Evolutionary conservation across 192 early-diverging fungal genomes (phyloP), one percentile per base, ranked within the genome.

Genomic region (Powellomyces hirtus): DNA sequence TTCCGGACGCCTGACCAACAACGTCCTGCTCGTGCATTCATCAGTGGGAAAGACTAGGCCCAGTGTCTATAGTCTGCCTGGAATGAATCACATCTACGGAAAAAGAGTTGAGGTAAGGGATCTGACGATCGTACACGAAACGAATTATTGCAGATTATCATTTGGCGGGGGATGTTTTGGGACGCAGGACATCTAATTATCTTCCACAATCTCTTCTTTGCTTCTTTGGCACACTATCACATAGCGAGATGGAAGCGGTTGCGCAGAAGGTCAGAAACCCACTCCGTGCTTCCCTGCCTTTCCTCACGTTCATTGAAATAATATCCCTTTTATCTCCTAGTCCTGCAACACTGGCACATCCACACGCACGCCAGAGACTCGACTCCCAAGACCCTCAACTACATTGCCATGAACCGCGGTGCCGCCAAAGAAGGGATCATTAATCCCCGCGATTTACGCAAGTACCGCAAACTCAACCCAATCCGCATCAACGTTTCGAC

Each of bases 331-430:
- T 49, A 4, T 50, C 30, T 36, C 26, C 0, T 38, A 85, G 84
- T 85, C 31, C 68, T 85, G 10, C 77, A 81, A n/a, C 75, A 83
- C 64, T 83, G 84, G 84, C 73, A 83, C 42, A 75, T 79, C 34
- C 74, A 75, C 33, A 64, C 77, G 2, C 74, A 45, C 13, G 62
- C 75, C 59, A 79, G 79, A 59, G 56, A 81, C 38, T 64, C 70
- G 6, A 70, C 81, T 10, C 59, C 59, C 3, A 14, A 27, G 34
- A 60, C 35, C 34, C 71, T 85, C 14, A 80, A 85, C 65, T 85
- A 85, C 76, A 73, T 86, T 55, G 75, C 84, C 30, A 86, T 86
- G 84, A 86, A 86, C 71, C 71, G 80, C 33, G 73, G 75, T 59
- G 71, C 76, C 29, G 75, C 77, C 22, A 78, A 78, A 42, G 71